Evolutionary conservation across 2,329 filamentous ascomycete genomes (phyloP).

Genomic region (Clonostachys rosea): DNA sequence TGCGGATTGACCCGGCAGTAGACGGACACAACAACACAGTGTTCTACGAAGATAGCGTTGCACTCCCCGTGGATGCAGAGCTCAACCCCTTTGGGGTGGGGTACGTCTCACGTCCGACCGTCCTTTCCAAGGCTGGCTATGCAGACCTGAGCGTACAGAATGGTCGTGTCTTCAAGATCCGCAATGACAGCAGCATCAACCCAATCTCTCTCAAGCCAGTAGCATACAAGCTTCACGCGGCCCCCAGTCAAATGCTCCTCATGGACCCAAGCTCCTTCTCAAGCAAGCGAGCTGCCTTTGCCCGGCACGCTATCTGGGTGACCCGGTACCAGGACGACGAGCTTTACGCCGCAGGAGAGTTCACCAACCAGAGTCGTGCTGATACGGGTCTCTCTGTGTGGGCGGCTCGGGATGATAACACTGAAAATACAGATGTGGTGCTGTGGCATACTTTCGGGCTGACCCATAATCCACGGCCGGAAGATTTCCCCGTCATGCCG

Average conservation of each 20-base stretch:
- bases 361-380: conserved; percentile 40
- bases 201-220: conserved; percentile 39
- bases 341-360: conserved; percentile 45
- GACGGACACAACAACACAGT: conserved; percentile 41
- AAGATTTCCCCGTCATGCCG: conserved; percentile 69
- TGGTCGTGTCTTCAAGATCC: conserved; percentile 42
- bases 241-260: conserved; percentile 38
- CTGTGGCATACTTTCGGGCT: conserved; percentile 55
- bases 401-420: conserved; percentile 4
- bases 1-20: conserved; percentile 61
- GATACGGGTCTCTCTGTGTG: conserved; percentile 26
- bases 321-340: conserved; percentile 44
- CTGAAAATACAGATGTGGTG: conserved; percentile 42
- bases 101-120: conserved; percentile 31
- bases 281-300: conserved; percentile 35
- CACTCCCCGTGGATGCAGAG: conserved; percentile 25
- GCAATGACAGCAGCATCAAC: conserved; percentile 40
- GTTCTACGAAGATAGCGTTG: conserved; percentile 29
- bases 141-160: conserved; percentile 42
- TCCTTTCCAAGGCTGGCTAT: conserved; percentile 34
- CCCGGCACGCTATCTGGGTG: conserved; percentile 41
- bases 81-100: conserved; percentile 48
- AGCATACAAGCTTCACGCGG: conserved; percentile 42
- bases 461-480: conserved; percentile 59
- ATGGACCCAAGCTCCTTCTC: conserved; percentile 37